Evolutionary conservation across 805 yeast species (phyloP).

Genomic region (Ogataea degrootiae): DNA sequence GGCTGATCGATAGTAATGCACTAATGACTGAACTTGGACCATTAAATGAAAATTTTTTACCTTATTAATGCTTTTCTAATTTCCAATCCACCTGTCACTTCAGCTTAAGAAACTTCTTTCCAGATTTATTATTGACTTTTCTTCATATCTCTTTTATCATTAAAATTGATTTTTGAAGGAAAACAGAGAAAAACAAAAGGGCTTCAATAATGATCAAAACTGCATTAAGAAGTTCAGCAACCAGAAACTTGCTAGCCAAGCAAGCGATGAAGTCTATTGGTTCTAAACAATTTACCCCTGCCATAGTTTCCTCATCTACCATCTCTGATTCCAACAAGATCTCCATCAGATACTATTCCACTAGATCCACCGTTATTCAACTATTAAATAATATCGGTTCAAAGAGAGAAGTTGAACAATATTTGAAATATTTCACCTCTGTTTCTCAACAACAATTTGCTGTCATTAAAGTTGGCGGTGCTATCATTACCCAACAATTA

Average conservation of each 20-base stretch:
- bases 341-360: conserved; percentile 40
- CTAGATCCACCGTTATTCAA: conserved; percentile 94
- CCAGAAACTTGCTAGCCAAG: conserved; percentile 21
- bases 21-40: not conserved
- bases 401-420: conserved; percentile 97
- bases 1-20: not conserved
- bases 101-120: too few relatives aligned
- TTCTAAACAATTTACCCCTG: conserved; percentile 13
- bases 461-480: conserved; percentile 98
- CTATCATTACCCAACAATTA: conserved; percentile 91
- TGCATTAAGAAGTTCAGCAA: conserved; percentile 6
- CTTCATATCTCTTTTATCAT: too few relatives aligned
- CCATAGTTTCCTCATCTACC: conserved; percentile 9
- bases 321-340: conserved; percentile 7
- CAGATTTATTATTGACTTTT: too few relatives aligned
- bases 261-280: conserved; percentile 18
- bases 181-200: too few relatives aligned
- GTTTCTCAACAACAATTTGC: conserved; percentile 97
- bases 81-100: too few relatives aligned
- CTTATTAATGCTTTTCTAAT: too few relatives aligned
- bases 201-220: conserved; percentile 6
- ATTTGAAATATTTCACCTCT: conserved; percentile 91
- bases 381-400: conserved; percentile 93
- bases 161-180: too few relatives aligned
- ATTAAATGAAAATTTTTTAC: conserved; percentile 1